These are phyloP conservation scores for Fraxinus sp. DNA, from an alignment of 305 asterid genomes.

Conservation along the genomic window DNA sequence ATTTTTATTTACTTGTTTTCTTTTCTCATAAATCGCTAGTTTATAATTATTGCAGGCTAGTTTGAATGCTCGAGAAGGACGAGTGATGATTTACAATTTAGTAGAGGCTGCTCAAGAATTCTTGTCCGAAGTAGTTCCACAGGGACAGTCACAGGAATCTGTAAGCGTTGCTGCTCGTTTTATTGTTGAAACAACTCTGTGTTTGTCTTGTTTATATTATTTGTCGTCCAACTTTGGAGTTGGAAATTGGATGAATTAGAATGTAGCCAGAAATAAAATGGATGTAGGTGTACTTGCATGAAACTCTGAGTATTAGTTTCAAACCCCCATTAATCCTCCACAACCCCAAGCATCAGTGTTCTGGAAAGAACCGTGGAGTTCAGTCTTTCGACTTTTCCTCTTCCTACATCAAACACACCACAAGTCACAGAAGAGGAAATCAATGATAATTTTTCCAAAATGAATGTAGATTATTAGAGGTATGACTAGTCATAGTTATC, in stretches of 20 bases:
- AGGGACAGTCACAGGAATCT: slow-evolving; percentile 46
- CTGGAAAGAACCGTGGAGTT: neutral
- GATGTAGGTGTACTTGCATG: neutral
- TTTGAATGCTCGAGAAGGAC: slow-evolving; percentile 96
- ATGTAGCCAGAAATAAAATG: neutral
- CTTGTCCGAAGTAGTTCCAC: slow-evolving; percentile 87
- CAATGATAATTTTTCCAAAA: neutral
- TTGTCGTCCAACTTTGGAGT: neutral
- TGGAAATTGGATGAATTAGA: neutral
- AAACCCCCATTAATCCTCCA: neutral
- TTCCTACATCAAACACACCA: neutral
- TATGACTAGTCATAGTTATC: neutral
- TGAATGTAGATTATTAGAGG: neutral
- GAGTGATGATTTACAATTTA: slow-evolving; percentile 94
- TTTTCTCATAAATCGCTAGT: slow-evolving; percentile 5
- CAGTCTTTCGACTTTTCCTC: neutral
- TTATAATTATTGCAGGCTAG: slow-evolving; percentile 60
- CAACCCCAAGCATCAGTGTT: neutral
- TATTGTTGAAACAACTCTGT: slow-evolving; percentile 16
- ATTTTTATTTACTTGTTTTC: neutral
- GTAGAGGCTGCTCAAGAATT: slow-evolving; percentile 99
- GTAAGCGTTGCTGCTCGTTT: slow-evolving; percentile 43
- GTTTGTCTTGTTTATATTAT: neutral
- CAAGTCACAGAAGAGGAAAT: neutral
- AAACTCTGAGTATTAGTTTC: neutral